Evolutionary conservation across 768 basidiomycete species (phyloP).

Genomic region (Amanita molliuscula): DNA sequence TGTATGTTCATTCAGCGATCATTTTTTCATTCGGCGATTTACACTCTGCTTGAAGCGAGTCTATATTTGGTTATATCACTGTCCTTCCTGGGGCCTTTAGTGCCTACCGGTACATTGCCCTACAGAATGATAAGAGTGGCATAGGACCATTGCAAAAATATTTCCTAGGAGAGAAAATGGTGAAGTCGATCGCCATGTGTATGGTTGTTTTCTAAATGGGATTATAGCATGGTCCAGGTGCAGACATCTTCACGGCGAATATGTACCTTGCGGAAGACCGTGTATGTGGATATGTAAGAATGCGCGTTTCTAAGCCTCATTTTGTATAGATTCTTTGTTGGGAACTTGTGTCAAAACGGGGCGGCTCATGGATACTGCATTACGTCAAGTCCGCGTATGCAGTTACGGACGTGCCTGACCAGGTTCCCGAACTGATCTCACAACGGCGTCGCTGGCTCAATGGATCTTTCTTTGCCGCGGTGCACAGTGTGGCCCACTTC

Average conservation of each 20-base stretch:
- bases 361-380: slow-evolving; percentile 85
- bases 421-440: slow-evolving; percentile 88
- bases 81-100: slow-evolving; percentile 91
- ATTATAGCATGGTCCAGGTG: slow-evolving; percentile 61
- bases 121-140: slow-evolving; percentile 77
- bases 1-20: slow-evolving; percentile 24
- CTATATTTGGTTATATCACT: slow-evolving; percentile 88
- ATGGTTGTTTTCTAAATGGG: neutral
- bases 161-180: slow-evolving; percentile 94
- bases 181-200: slow-evolving; percentile 17
- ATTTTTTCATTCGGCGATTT: neutral
- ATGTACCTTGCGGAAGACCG: slow-evolving; percentile 95
- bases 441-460: slow-evolving; percentile 96
- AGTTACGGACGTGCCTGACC: slow-evolving; percentile 88
- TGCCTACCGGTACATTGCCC: slow-evolving; percentile 82
- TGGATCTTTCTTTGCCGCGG: slow-evolving; percentile 95
- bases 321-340: slow-evolving; percentile 74
- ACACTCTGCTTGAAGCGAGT: slow-evolving; percentile 34
- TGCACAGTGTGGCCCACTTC: slow-evolving; percentile 89
- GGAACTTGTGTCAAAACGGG: slow-evolving; percentile 95
- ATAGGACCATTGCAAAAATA: slow-evolving; percentile 92
- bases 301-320: neutral
- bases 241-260: slow-evolving; percentile 90
- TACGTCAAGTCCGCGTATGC: slow-evolving; percentile 95
- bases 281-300: slow-evolving; percentile 21